Percentiles rank a stretch among this genome's conserved stretches.
These are phyloP conservation scores for Dipteronia dyeriana DNA, from an alignment of 345 rosid genomes.

Conservation along the genomic window DNA sequence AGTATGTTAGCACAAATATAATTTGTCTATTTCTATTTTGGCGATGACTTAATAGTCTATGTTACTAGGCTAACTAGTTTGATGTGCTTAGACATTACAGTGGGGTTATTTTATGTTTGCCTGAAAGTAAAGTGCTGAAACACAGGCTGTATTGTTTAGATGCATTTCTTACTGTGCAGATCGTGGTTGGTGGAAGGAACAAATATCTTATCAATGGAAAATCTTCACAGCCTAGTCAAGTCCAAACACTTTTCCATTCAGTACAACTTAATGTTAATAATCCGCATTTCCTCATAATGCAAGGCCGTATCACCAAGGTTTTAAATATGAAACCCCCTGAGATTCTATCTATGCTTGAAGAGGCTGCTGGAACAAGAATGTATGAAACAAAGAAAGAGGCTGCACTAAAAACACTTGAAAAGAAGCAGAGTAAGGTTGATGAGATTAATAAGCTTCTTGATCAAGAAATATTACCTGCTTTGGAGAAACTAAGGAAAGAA, in stretches of 20 bases:
- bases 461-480: constrained; percentile 85
- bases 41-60: background rate
- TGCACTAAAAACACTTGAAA: constrained; percentile 89
- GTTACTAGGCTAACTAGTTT: background rate
- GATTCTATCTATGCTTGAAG: constrained; percentile 97
- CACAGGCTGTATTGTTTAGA: background rate
- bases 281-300: constrained; percentile 99
- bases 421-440: constrained; percentile 93
- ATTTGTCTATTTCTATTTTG: background rate
- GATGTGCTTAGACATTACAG: background rate
- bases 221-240: constrained; percentile 81
- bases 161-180: constrained; percentile 44
- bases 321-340: constrained; percentile 98
- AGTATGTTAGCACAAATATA: background rate
- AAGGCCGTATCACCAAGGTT: constrained; percentile 98
- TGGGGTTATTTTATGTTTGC: background rate
- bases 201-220: constrained; percentile 77
- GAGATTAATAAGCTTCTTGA: constrained; percentile 95
- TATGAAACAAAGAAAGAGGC: constrained; percentile 94
- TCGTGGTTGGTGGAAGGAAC: constrained; percentile 89
- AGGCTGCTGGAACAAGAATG: constrained; percentile 99
- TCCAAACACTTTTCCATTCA: constrained; percentile 94
- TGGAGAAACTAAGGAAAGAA: constrained; percentile 92
- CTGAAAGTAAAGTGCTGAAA: background rate
- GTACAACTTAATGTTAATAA: constrained; percentile 97